Conservation (phyloP, 2,329 filamentous ascomycete species). For the Colletotrichum truncatum region DNA sequence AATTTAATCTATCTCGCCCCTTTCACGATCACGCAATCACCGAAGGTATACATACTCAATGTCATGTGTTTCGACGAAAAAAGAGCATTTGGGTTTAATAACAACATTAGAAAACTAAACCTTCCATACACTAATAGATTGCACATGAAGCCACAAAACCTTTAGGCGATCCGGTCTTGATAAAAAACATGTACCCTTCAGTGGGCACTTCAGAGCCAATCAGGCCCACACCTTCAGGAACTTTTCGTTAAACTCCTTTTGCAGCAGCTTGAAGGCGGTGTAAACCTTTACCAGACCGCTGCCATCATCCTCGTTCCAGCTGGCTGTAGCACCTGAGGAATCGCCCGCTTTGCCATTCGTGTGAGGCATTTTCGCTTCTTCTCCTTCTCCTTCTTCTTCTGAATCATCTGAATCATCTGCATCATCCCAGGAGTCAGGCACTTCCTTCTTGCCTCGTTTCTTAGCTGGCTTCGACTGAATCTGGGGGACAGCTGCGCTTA, state of each 20-base stretch:
- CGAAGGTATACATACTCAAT: no score
- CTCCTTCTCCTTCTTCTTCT: no score
- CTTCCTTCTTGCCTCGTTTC: conserved; percentile 45
- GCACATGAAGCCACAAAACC: no score
- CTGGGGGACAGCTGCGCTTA: not conserved
- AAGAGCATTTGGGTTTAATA: no score
- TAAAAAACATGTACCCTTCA: no score
- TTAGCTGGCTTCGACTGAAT: conserved; percentile 28
- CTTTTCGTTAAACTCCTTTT: conserved; percentile 70
- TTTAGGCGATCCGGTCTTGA: no score
- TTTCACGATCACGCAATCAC: no score
- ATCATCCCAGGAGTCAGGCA: conserved; percentile 57
- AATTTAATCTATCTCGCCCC: no score
- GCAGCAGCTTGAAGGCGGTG: conserved; percentile 65
- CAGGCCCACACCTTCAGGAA: conserved; percentile 70
- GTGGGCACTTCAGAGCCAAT: no score
- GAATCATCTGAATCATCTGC: conserved; percentile 40
- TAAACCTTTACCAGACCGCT: conserved; percentile 64
- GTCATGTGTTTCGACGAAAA: no score
- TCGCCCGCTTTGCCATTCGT: not conserved
- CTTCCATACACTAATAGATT: no score
- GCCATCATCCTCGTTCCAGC: conserved; percentile 44
- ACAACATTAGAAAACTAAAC: no score
- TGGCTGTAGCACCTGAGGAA: not conserved
- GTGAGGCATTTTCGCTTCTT: conserved; percentile 32